A percentile compares a stretch with the other conserved stretches of the same genome.
phyloP scores from a whole-genome alignment of 2,329 filamentous ascomycete genomes.

The Hymenoscyphus infarciens region DNA sequence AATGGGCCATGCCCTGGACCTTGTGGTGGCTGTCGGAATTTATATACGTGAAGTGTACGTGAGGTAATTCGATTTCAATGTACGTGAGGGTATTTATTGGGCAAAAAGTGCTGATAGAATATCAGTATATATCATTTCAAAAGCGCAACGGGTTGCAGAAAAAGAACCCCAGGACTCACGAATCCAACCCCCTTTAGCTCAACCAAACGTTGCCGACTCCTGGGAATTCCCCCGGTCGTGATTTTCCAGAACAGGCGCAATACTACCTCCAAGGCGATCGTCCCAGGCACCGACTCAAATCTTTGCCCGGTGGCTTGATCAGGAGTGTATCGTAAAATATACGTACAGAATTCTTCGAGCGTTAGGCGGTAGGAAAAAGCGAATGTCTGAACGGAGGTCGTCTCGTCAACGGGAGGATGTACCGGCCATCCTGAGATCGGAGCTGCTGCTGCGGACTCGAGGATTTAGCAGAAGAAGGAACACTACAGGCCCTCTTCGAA shows the following conservation, averaged over 20 bases:
- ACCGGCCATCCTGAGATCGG: background rate
- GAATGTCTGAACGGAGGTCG: background rate
- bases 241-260: background rate
- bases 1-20: slow-evolving; percentile 22
- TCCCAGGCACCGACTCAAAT: background rate
- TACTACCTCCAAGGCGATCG: background rate
- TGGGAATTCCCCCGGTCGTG: background rate
- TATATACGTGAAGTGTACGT: background rate
- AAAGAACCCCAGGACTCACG: background rate
- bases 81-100: background rate
- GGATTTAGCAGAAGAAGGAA: background rate
- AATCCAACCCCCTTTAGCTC: background rate
- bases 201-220: background rate
- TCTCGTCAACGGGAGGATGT: background rate
- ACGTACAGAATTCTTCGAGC: background rate
- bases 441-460: background rate
- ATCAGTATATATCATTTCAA: background rate
- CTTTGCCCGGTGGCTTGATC: background rate
- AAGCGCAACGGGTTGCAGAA: background rate
- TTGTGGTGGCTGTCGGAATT: background rate
- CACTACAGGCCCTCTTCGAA: background rate
- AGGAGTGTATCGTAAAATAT: background rate
- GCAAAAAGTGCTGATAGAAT: background rate
- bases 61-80: background rate
- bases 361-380: background rate